Percentiles rank a stretch among this genome's conserved stretches.
These are phyloP conservation scores for Collybia nuda DNA, from an alignment of 768 basidiomycete species.

Conservation along the genomic window DNA sequence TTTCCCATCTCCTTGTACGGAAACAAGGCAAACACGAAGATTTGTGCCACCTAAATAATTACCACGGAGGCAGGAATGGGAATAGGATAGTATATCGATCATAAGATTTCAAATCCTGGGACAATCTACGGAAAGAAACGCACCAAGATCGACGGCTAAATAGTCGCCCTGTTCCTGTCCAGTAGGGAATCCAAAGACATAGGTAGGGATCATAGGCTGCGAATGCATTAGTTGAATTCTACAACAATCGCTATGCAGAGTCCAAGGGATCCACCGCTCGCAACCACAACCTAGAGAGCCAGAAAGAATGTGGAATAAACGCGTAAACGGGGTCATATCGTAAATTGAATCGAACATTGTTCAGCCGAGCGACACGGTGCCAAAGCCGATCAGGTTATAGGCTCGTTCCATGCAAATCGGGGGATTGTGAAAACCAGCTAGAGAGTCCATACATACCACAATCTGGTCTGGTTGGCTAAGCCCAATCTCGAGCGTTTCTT, in stretches of 20 bases:
- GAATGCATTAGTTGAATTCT: constrained; percentile 8
- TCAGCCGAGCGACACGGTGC: neutral
- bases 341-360: neutral
- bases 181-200: constrained; percentile 93
- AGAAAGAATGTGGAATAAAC: no score
- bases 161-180: constrained; percentile 88
- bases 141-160: constrained; percentile 88
- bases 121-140: constrained; percentile 20
- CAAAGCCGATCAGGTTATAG: neutral
- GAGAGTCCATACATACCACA: constrained; percentile 62
- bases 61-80: constrained; percentile 1
- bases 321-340: neutral
- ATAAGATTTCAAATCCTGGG: neutral
- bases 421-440: neutral
- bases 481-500: constrained; percentile 87
- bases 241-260: neutral
- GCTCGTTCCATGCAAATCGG: no score
- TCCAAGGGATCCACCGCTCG: neutral
- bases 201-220: constrained; percentile 96
- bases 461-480: constrained; percentile 79
- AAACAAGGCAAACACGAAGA: constrained; percentile 96
- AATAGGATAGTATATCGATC: neutral
- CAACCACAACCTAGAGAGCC: neutral
- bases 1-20: constrained; percentile 88
- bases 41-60: constrained; percentile 79